A percentile compares a stretch with the other conserved stretches of the same genome.
phyloP scores from a whole-genome alignment of 2,329 filamentous ascomycete species.

The Ceratocystis alfenasii region DNA sequence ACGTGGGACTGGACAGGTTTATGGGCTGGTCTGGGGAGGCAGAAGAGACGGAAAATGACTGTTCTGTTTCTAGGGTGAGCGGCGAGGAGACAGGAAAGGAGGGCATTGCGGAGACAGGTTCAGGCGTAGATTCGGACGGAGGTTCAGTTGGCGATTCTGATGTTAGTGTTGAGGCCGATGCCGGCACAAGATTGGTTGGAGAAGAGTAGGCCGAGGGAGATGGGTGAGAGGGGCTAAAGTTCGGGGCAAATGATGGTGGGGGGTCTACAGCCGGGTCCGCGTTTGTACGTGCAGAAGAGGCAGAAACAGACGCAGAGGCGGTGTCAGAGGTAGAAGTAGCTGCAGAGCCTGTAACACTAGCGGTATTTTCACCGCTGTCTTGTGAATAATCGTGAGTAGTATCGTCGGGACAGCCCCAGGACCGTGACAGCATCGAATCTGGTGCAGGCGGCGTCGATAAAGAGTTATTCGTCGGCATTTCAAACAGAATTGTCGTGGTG shows the following conservation, averaged over 20 bases:
- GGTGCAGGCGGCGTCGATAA: constrained; percentile 13
- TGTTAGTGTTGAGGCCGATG: not conserved
- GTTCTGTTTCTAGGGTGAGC: not conserved
- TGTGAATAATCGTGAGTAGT: not conserved
- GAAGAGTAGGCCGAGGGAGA: not conserved
- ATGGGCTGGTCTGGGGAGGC: not conserved
- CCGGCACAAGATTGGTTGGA: not conserved
- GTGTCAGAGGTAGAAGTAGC: not conserved
- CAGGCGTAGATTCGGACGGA: not conserved
- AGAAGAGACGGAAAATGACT: not conserved
- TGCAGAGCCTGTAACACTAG: not conserved
- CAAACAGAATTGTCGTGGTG: too few relatives aligned
- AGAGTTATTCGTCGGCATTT: constrained; percentile 14
- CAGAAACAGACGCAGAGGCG: not conserved
- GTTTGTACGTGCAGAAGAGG: not conserved
- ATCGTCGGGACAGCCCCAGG: constrained; percentile 16
- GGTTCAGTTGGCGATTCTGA: not conserved
- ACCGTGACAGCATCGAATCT: not conserved
- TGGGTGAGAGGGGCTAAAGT: not conserved
- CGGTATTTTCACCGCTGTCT: not conserved
- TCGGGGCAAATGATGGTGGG: not conserved
- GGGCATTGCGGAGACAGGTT: not conserved
- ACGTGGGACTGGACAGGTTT: not conserved
- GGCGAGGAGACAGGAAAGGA: not conserved
- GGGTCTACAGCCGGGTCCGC: not conserved